Conservation (phyloP, 257 asterid species). For the Fraxinus pennsylvanica region DNA sequence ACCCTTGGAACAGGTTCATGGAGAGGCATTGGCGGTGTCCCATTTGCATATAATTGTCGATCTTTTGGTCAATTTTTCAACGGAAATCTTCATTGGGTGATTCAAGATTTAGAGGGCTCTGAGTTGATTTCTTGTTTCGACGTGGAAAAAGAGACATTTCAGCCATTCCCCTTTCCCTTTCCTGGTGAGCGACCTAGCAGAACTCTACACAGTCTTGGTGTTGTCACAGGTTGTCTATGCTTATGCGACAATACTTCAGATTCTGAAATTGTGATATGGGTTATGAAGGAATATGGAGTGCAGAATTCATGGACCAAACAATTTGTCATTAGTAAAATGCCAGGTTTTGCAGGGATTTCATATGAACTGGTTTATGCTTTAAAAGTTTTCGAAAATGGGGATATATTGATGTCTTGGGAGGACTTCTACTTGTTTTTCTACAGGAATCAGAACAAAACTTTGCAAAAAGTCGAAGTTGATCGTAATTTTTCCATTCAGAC, state of each 20-base stretch:
- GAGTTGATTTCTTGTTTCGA: conserved; percentile 1
- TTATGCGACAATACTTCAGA: conserved; percentile 31
- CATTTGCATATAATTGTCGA: not conserved
- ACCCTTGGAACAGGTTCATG: conserved; percentile 26
- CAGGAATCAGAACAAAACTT: conserved; percentile 26
- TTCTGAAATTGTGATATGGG: conserved; percentile 42
- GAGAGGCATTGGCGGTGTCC: conserved; percentile 12
- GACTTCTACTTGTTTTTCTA: conserved; percentile 29
- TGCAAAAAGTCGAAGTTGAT: not conserved
- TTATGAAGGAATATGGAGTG: conserved; percentile 48
- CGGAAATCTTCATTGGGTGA: conserved; percentile 23
- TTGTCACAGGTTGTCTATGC: conserved; percentile 28
- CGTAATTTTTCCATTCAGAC: conserved; percentile 8
- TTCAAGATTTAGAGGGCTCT: not conserved
- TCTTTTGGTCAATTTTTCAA: conserved; percentile 10
- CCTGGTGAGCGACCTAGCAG: not conserved
- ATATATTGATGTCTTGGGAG: conserved; percentile 37
- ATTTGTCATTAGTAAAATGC: conserved; percentile 23
- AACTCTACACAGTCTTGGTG: conserved; percentile 17
- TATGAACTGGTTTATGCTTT: conserved; percentile 25
- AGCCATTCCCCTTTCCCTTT: conserved; percentile 19
- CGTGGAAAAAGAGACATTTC: conserved; percentile 1
- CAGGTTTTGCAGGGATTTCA: conserved; percentile 2
- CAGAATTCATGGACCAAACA: conserved; percentile 40
- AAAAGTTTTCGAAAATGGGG: conserved; percentile 44